A percentile compares a stretch with the other conserved stretches of the same genome.
These are phyloP conservation scores for Amanita muscaria DNA, from an alignment of 768 basidiomycete genomes.

Conservation along the genomic window DNA sequence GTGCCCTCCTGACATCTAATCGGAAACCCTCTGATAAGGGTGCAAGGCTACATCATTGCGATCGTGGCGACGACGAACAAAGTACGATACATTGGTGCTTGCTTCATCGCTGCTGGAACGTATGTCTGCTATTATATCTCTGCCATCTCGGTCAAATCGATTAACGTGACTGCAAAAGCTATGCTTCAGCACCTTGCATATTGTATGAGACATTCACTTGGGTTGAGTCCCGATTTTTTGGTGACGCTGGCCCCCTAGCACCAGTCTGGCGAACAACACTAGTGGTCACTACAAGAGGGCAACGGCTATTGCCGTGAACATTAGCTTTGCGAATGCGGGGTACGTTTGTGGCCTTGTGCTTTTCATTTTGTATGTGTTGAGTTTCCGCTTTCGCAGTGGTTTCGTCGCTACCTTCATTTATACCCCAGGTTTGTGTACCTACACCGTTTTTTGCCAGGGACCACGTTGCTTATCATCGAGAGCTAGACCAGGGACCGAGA, in stretches of 20 bases:
- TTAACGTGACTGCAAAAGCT: conserved; percentile 25
- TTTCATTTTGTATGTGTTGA: not conserved
- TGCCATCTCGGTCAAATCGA: not conserved
- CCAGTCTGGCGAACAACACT: conserved; percentile 55
- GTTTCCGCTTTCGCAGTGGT: conserved; percentile 27
- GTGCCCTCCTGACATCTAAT: conserved; percentile 10
- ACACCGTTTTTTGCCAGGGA: not conserved
- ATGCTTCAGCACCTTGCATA: conserved; percentile 51
- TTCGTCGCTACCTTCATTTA: conserved; percentile 58
- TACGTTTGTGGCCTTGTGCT: conserved; percentile 15
- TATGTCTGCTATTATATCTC: conserved; percentile 20
- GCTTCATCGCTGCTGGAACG: conserved; percentile 47
- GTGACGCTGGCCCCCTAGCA: conserved; percentile 21
- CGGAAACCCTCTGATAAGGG: not conserved
- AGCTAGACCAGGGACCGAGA: conserved; percentile 48
- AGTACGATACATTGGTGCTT: conserved; percentile 43
- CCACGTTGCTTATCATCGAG: not conserved
- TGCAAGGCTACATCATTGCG: conserved; percentile 41
- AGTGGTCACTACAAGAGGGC: conserved; percentile 58
- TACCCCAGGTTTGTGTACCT: conserved; percentile 40
- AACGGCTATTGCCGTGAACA: conserved; percentile 45
- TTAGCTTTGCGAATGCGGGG: conserved; percentile 49
- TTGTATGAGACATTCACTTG: conserved; percentile 22
- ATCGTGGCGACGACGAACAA: conserved; percentile 40
- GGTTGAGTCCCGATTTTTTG: not conserved